Conservation (phyloP, 805 yeast species). For the Pachysolen tannophilus region DNA sequence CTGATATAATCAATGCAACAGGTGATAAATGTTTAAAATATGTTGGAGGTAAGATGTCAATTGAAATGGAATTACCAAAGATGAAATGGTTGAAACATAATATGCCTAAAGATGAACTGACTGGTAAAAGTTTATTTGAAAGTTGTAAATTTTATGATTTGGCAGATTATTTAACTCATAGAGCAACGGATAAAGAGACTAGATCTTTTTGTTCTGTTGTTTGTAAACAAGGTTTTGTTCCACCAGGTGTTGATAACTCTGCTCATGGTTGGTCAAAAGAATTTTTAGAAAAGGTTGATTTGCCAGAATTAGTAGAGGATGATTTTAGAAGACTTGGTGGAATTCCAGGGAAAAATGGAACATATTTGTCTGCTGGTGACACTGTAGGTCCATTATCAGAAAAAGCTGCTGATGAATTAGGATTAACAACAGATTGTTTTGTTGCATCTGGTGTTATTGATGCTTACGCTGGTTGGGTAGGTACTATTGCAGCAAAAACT, state of each 20-base stretch:
- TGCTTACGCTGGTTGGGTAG: slow-evolving; percentile 98
- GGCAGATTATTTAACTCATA: slow-evolving; percentile 86
- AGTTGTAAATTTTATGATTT: slow-evolving; percentile 81
- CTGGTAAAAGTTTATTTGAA: slow-evolving; percentile 31
- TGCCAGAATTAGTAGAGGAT: slow-evolving; percentile 72
- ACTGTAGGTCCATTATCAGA: slow-evolving; percentile 65
- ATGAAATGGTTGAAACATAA: slow-evolving; percentile 92
- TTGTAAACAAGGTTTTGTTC: slow-evolving; percentile 93
- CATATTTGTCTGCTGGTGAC: slow-evolving; percentile 82
- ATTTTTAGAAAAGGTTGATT: slow-evolving; percentile 58
- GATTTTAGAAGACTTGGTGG: slow-evolving; percentile 82
- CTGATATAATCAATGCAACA: slow-evolving; percentile 73
- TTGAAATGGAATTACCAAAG: slow-evolving; percentile 97
- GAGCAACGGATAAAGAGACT: slow-evolving; percentile 81
- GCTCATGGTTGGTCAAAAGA: slow-evolving; percentile 84
- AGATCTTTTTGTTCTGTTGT: slow-evolving; percentile 86
- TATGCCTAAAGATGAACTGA: slow-evolving; percentile 49
- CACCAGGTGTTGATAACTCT: slow-evolving; percentile 85
- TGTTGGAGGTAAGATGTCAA: slow-evolving; percentile 96
- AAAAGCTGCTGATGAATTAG: slow-evolving; percentile 72
- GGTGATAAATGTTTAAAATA: slow-evolving; percentile 74
- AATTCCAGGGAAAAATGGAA: slow-evolving; percentile 62
- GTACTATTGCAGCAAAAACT: slow-evolving; percentile 90
- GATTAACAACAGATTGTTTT: slow-evolving; percentile 67
- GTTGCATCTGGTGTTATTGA: slow-evolving; percentile 97